phyloP scores from a whole-genome alignment of 2,329 filamentous ascomycete genomes.

The Clathrospora elynae region DNA sequence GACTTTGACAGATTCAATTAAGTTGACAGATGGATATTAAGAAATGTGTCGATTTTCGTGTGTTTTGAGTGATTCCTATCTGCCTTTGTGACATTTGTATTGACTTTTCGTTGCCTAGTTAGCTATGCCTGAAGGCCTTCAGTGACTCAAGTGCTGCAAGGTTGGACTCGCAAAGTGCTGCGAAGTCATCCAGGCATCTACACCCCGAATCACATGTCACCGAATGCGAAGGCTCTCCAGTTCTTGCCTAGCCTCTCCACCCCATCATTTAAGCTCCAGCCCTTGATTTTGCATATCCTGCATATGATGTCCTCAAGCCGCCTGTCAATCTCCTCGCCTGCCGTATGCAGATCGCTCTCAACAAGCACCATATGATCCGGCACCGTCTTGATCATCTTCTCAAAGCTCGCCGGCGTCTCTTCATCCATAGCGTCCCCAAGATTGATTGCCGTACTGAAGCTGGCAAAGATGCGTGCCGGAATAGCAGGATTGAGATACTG shows the following conservation, averaged over 20 bases:
- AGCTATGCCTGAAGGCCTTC: too few species aligned
- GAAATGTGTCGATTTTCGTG: too few species aligned
- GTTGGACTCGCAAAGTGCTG: background rate
- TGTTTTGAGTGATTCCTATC: too few species aligned
- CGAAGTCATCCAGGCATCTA: background rate
- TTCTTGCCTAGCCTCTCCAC: slow-evolving; percentile 71
- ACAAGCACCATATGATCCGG: slow-evolving; percentile 80
- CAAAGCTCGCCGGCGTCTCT: slow-evolving; percentile 58
- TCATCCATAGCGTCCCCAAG: slow-evolving; percentile 58
- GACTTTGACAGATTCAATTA: too few species aligned
- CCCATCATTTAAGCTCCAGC: slow-evolving; percentile 76
- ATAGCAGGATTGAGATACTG: slow-evolving; percentile 77
- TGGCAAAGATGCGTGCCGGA: slow-evolving; percentile 81
- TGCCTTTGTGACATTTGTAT: too few species aligned
- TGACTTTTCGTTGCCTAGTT: too few species aligned
- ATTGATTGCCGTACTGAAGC: slow-evolving; percentile 86
- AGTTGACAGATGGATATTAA: too few species aligned
- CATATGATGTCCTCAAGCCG: slow-evolving; percentile 75
- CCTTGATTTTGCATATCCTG: slow-evolving; percentile 77
- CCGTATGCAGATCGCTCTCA: slow-evolving; percentile 87
- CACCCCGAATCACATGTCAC: slow-evolving; percentile 40
- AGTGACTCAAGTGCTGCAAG: too few species aligned
- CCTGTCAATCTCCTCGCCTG: slow-evolving; percentile 79
- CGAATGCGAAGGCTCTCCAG: slow-evolving; percentile 78
- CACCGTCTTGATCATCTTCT: slow-evolving; percentile 70